Evolutionary conservation across 2,329 filamentous ascomycete genomes (phyloP), one percentile per base, ranked within the genome.

Genomic region (Colletotrichum lentis): DNA sequence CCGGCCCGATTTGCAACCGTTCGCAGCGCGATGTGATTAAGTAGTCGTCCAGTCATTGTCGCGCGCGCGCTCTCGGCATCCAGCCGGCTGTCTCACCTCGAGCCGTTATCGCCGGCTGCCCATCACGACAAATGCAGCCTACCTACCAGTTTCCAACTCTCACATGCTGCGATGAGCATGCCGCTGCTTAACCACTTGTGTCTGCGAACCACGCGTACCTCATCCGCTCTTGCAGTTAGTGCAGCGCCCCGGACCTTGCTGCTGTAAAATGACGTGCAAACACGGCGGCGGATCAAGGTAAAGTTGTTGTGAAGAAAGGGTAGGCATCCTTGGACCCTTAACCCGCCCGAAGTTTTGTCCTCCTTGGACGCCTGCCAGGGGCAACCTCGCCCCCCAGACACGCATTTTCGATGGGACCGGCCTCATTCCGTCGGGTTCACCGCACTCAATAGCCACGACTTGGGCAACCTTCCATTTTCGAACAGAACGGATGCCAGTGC

Each of bases 101-200:
- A 53, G 6, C 20, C 50, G 50, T 22, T 16, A 27, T 39, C 49
- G 41, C 47, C 47, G 18, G 22, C 56, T 20, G 58, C 43, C 31
- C 14, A 39, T 58, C 31, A 22, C 61, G 14, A 31, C 22, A 52
- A 41, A 31, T 22, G 10, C 22, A 63, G 24, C n/a, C 52, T 39
- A 12, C 12, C 16, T 18, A 22, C 58, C 14, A 64, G 14, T 16
- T 52, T 20, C 11, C 35, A 16, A 39, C 20, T 50, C 37, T 44
- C 41, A 44, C 43, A 66, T 44, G 35, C 63, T 66, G 58, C 63
- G 63, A 62, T 27, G 58, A 56, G 62, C 58, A 35, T 35, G 50
- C 57, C 63, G 52, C 57, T 20, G 22, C 43, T 27, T 10, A 39
- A 24, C n/a, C 24, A 27, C 8, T 35, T 20, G 2, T 35, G 18